These are phyloP conservation scores for Dentipellis fragilis DNA, from an alignment of 768 basidiomycete species.

Conservation along the genomic window DNA sequence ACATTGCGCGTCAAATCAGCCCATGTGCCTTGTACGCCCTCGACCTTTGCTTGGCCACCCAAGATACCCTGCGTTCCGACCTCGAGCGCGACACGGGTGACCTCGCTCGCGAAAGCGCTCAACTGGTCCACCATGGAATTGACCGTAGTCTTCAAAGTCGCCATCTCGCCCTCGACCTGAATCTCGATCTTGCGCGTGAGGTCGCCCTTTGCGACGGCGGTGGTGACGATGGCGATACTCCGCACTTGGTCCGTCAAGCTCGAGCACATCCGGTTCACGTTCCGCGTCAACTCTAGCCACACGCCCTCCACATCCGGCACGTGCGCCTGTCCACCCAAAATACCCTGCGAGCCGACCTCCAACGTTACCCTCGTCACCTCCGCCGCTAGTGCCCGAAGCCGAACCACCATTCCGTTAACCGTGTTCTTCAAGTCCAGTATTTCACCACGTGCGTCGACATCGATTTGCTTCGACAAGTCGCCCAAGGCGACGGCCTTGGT, in stretches of 20 bases:
- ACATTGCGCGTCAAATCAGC: conserved; percentile 79
- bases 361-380: conserved; percentile 76
- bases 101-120: conserved; percentile 71
- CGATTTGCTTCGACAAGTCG: conserved; percentile 82
- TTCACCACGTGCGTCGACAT: conserved; percentile 81
- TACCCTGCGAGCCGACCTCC: conserved; percentile 79
- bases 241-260: conserved; percentile 70
- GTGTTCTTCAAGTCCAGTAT: conserved; percentile 68
- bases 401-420: conserved; percentile 37
- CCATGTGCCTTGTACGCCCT: conserved; percentile 88
- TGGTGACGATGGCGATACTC: conserved; percentile 72
- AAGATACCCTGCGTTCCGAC: conserved; percentile 84
- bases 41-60: conserved; percentile 80
- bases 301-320: conserved; percentile 83
- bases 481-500: conserved; percentile 73
- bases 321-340: conserved; percentile 75
- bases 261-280: conserved; percentile 71
- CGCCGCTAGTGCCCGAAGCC: conserved; percentile 52
- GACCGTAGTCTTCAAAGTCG: conserved; percentile 67
- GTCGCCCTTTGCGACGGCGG: conserved; percentile 81
- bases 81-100: conserved; percentile 74
- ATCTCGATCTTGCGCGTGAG: conserved; percentile 87
- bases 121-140: conserved; percentile 88
- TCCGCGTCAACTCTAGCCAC: conserved; percentile 69
- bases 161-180: conserved; percentile 77